These are phyloP conservation scores for Saposhnikovia divaricata DNA, from an alignment of 129 eudicot genomes.

Conservation along the genomic window DNA sequence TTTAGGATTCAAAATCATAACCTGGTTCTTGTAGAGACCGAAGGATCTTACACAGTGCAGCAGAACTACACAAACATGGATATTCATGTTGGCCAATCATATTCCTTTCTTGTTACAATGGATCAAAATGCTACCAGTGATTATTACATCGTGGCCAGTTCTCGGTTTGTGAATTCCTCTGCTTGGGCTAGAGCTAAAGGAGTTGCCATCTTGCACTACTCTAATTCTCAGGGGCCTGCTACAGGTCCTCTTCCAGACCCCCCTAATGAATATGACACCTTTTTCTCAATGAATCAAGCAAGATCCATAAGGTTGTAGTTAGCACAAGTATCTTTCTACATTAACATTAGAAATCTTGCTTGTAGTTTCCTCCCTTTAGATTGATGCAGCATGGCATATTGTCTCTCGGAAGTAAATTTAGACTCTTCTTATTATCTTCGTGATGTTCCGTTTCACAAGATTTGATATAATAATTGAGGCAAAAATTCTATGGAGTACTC, in stretches of 20 bases:
- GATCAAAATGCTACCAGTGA: constrained; percentile 77
- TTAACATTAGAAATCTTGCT: constrained; percentile 25
- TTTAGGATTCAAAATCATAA: constrained; percentile 91
- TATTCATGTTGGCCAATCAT: constrained; percentile 97
- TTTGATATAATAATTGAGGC: background rate
- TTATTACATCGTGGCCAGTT: constrained; percentile 89
- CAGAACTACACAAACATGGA: constrained; percentile 95
- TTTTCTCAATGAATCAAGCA: constrained; percentile 92
- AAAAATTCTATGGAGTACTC: no score
- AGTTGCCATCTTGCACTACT: constrained; percentile 86
- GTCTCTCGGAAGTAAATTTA: background rate
- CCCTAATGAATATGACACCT: constrained; percentile 68
- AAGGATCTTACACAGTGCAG: constrained; percentile 93
- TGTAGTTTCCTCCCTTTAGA: constrained; percentile 4
- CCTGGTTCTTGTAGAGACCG: constrained; percentile 87
- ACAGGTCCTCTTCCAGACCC: constrained; percentile 96
- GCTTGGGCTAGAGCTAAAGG: constrained; percentile 46
- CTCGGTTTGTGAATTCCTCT: constrained; percentile 68
- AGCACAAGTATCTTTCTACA: constrained; percentile 18
- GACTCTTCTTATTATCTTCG: background rate
- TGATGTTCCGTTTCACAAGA: background rate
- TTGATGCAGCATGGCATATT: background rate
- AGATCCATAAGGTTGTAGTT: constrained; percentile 82
- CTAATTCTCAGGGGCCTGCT: constrained; percentile 80
- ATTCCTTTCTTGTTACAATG: constrained; percentile 90